Conservation (phyloP, 2,329 filamentous ascomycete species). For the Fusarium sp. region DNA sequence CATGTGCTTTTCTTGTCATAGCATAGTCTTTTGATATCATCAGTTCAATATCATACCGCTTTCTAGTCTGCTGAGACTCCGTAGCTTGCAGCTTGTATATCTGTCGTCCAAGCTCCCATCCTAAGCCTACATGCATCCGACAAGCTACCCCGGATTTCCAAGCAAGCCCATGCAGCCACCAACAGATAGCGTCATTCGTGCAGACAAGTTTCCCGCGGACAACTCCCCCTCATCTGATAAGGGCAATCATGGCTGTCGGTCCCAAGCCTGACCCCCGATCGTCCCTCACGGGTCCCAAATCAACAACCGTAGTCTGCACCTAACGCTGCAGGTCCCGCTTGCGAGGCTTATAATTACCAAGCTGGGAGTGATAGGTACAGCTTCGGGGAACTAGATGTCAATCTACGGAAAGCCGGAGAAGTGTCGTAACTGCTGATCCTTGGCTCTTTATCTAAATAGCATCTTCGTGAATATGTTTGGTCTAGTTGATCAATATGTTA, state of each 20-base stretch:
- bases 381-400: slow-evolving; percentile 17
- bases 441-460: slow-evolving; percentile 34
- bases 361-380: slow-evolving; percentile 37
- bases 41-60: slow-evolving; percentile 3
- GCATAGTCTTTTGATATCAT: slow-evolving; percentile 16
- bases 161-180: not conserved
- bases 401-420: not conserved
- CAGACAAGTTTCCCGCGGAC: slow-evolving; percentile 38
- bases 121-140: slow-evolving; percentile 18
- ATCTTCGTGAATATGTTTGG: not conserved
- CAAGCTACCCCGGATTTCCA: slow-evolving; percentile 37
- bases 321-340: slow-evolving; percentile 25
- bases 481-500: not conserved
- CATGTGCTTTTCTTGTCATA: slow-evolving; percentile 1
- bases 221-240: slow-evolving; percentile 32
- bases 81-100: not conserved
- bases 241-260: slow-evolving; percentile 24
- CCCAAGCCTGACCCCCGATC: slow-evolving; percentile 27
- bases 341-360: slow-evolving; percentile 1
- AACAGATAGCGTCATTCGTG: not conserved
- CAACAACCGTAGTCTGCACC: slow-evolving; percentile 35
- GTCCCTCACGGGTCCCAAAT: slow-evolving; percentile 31
- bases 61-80: slow-evolving; percentile 1
- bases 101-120: slow-evolving; percentile 14
- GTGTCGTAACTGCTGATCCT: not conserved